Evolutionary conservation across 176 grass and related monocot genomes (phyloP), one percentile per base, ranked within the genome.

Genomic region (Rhipidocladum racemiflorum): DNA sequence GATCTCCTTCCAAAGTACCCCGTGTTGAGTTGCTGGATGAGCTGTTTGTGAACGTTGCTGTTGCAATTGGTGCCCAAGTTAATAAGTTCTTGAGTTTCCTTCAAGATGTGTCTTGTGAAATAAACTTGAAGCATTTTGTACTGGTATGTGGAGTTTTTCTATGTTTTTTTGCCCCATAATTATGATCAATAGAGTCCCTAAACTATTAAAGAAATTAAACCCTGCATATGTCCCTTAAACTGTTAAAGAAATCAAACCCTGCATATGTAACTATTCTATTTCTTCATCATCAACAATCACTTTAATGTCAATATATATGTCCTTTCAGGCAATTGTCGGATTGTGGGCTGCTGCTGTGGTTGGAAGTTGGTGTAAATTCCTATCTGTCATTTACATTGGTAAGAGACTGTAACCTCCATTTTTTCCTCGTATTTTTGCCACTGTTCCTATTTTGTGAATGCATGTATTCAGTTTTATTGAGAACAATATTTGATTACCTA

Each of bases 311-410:
- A 25, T 6, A 29, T 27, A 72, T 18, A 28, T 40, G 65, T 79
- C 42, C 42, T n/a, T 82, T 85, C 86, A 94, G 95, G 88, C 90
- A 24, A 72, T 89, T 3, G 75, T 85, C 0, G 88, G 90, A 25
- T 46, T 98, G 78, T 92, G 92, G 92, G 82, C 79, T 75, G 87
- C 81, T 80, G 89, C 92, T 21, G 65, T 93, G 29, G 72, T 92
- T 69, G 95, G 95, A 21, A 89, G 90, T 55, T 98, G 95, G 86
- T 97, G n/a, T n/a, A n/a, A n/a, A n/a, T n/a, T n/a, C n/a, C n/a
- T n/a, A n/a, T n/a, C n/a, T n/a, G n/a, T n/a, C 53, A 61, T 97
- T 35, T 97, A 97, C 82, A 84, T 97, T 51, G 95, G 95, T 97
- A 83, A 90, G 81, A 61, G 20, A 44, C 13, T 65, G 20, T 39